Conservation (phyloP, 225 moss, liverwort and hornwort genomes). For the Ulota crispa region DNA sequence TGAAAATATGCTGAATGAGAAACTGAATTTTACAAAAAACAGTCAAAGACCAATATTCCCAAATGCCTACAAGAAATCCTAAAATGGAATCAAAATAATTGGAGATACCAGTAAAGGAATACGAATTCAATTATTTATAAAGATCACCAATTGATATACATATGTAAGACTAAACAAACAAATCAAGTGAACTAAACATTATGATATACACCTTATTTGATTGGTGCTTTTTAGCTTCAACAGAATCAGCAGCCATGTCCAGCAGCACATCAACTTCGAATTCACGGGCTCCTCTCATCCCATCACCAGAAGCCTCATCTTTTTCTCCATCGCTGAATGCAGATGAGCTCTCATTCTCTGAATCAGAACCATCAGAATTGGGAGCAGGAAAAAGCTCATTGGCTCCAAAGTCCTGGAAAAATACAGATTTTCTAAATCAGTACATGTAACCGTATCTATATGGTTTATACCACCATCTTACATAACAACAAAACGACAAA, state of each 20-base stretch:
- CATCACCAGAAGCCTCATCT: conserved; percentile 45
- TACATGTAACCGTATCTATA: not conserved
- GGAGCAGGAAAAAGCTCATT: conserved; percentile 61
- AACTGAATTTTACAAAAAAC: not conserved
- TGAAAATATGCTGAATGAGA: not conserved
- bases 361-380: conserved; percentile 57
- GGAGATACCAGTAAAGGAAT: not conserved
- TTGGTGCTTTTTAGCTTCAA: conserved; percentile 61
- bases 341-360: conserved; percentile 54
- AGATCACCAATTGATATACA: not conserved
- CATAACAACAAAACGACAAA: not conserved
- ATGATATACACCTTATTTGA: conserved; percentile 44
- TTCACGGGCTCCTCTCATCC: conserved; percentile 48
- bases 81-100: not conserved
- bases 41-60: not conserved
- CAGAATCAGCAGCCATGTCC: conserved; percentile 69
- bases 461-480: conserved; percentile 1
- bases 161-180: not conserved
- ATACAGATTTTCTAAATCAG: conserved; percentile 23
- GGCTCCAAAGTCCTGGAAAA: conserved; percentile 73
- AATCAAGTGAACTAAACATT: not conserved
- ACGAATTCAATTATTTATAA: not conserved
- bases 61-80: not conserved
- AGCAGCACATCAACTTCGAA: conserved; percentile 67
- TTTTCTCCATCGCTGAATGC: conserved; percentile 57